Evolutionary conservation across 2,329 filamentous ascomycete genomes (phyloP).

Genomic region (Knoxdaviesia capensis): DNA sequence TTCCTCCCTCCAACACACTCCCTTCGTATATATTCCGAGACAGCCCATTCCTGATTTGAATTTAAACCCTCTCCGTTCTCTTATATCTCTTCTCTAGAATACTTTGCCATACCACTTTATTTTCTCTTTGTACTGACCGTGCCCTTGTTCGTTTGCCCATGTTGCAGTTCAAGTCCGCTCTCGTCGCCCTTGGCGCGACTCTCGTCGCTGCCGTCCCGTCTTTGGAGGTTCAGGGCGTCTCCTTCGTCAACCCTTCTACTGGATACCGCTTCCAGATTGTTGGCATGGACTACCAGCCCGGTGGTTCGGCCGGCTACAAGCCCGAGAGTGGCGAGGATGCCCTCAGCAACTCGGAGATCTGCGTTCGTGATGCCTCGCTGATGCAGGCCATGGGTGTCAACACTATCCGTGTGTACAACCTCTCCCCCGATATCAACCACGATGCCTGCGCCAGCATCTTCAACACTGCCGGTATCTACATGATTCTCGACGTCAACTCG

Average conservation of each 20-base stretch:
- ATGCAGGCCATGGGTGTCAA: conserved; percentile 46
- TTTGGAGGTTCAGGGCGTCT: conserved; percentile 32
- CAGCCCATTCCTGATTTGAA: too few relatives aligned
- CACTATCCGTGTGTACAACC: conserved; percentile 50
- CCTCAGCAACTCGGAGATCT: conserved; percentile 34
- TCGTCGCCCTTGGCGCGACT: conserved; percentile 31
- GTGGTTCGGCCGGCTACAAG: conserved; percentile 41
- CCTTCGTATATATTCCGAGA: too few relatives aligned
- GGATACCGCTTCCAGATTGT: conserved; percentile 44
- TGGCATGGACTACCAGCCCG: conserved; percentile 50
- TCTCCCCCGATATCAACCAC: conserved; percentile 45
- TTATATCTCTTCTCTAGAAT: too few relatives aligned
- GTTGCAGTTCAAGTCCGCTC: conserved; percentile 6
- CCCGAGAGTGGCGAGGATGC: conserved; percentile 33
- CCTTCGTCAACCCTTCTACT: conserved; percentile 38
- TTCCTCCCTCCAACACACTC: too few relatives aligned
- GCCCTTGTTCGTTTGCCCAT: too few relatives aligned
- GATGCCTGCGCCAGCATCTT: conserved; percentile 48
- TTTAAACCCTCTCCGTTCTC: too few relatives aligned
- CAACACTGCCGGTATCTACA: conserved; percentile 48
- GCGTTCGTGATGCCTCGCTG: conserved; percentile 43
- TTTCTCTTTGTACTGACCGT: too few relatives aligned
- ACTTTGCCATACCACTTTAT: too few relatives aligned
- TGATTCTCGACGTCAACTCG: conserved; percentile 50
- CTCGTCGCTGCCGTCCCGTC: conserved; percentile 34